Conservation (phyloP, 1,284 basidiomycete genomes). For the Cryptococcus deneoformans region DNA sequence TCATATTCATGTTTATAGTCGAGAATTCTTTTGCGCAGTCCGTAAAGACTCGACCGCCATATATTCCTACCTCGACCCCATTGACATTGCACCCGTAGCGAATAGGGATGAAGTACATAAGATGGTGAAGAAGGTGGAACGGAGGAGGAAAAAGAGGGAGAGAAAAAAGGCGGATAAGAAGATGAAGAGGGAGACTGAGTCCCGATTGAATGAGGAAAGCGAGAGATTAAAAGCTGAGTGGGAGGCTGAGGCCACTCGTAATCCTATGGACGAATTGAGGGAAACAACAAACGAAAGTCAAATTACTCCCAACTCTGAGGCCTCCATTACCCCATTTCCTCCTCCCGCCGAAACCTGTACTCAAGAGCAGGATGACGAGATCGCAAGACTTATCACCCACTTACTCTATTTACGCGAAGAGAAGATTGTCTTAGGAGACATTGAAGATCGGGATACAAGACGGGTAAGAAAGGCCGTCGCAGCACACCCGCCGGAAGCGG, state of each 20-base stretch:
- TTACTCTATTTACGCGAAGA: too few relatives aligned
- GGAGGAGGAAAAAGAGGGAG: neutral
- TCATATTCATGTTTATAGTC: slow-evolving; percentile 4
- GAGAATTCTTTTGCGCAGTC: slow-evolving; percentile 17
- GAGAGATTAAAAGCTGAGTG: neutral
- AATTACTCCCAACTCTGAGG: neutral
- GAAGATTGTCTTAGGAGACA: too few relatives aligned
- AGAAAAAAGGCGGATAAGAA: slow-evolving; percentile 8
- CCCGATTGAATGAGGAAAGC: neutral
- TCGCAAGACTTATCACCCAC: neutral
- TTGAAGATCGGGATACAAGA: too few relatives aligned
- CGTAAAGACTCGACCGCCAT: slow-evolving; percentile 16
- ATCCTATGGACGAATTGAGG: neutral
- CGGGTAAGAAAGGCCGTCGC: too few relatives aligned
- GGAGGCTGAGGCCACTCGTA: neutral
- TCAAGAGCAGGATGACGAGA: neutral
- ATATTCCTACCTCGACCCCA: slow-evolving; percentile 9
- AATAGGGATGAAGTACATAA: slow-evolving; percentile 9
- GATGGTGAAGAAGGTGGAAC: slow-evolving; percentile 10
- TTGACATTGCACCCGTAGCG: slow-evolving; percentile 9
- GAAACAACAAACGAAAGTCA: neutral
- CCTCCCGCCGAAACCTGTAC: neutral
- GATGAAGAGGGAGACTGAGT: slow-evolving; percentile 4
- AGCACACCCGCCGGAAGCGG: too few relatives aligned
- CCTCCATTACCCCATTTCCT: neutral